Evolutionary conservation across 805 yeast species (phyloP).

Genomic region (Torulaspora microellipsoides): DNA sequence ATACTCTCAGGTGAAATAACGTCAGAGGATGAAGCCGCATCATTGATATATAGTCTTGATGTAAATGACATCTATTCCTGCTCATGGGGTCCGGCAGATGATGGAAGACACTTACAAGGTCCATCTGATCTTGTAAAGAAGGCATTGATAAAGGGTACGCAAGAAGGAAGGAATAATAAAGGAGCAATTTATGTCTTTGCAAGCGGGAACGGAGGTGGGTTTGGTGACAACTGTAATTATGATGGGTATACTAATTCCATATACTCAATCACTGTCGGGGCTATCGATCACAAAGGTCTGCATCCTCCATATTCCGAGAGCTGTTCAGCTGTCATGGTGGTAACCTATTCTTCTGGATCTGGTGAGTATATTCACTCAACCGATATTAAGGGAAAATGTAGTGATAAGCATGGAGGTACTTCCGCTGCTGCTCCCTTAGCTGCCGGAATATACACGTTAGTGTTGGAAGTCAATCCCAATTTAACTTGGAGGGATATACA

Average conservation of each 20-base stretch:
- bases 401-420: conserved; percentile 85
- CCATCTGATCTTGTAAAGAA: conserved; percentile 76
- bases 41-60: conserved; percentile 74
- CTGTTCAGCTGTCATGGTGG: conserved; percentile 92
- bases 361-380: conserved; percentile 88
- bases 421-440: conserved; percentile 99
- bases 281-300: conserved; percentile 78
- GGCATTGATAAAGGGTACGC: conserved; percentile 80
- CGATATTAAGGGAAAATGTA: conserved; percentile 65
- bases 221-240: conserved; percentile 87
- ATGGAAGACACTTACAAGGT: conserved; percentile 79
- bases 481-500: conserved; percentile 96
- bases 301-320: conserved; percentile 91
- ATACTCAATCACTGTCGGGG: conserved; percentile 91
- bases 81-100: conserved; percentile 98
- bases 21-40: conserved; percentile 85
- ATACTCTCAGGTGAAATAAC: conserved; percentile 78
- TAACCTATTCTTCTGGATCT: conserved; percentile 88
- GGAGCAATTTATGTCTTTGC: conserved; percentile 95
- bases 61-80: conserved; percentile 92
- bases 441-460: conserved; percentile 88
- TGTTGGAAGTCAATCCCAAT: conserved; percentile 75
- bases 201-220: conserved; percentile 84
- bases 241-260: conserved; percentile 97
- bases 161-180: conserved; percentile 71